phyloP scores from a whole-genome alignment of 768 basidiomycete species.

The Trametes cinnabarina region DNA sequence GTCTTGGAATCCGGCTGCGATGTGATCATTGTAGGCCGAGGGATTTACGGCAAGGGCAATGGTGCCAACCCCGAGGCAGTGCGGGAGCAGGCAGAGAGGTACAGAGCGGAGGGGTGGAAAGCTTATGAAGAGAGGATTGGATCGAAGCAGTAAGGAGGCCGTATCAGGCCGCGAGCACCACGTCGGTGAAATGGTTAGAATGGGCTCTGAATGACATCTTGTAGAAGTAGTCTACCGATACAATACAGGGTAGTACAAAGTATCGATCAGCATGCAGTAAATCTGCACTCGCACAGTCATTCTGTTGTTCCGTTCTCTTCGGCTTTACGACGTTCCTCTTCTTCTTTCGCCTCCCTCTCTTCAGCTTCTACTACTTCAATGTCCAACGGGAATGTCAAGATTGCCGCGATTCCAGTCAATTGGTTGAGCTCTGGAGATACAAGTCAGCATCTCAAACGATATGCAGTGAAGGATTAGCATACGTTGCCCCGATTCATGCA shows the following conservation, averaged over 20 bases:
- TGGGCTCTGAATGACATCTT: not conserved
- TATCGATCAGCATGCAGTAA: not conserved
- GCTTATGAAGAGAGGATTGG: constrained; percentile 54
- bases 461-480: constrained; percentile 4
- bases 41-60: constrained; percentile 74
- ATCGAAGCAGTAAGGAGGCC: not conserved
- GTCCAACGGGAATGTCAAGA: constrained; percentile 93
- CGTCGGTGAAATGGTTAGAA: not conserved
- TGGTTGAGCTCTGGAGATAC: constrained; percentile 81
- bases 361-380: constrained; percentile 93
- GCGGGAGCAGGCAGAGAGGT: constrained; percentile 75
- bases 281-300: not conserved
- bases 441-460: not conserved
- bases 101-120: constrained; percentile 83
- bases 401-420: constrained; percentile 91
- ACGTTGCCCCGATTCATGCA: constrained; percentile 99
- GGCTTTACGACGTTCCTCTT: constrained; percentile 31
- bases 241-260: not conserved
- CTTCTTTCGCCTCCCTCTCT: constrained; percentile 70
- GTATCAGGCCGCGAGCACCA: no score
- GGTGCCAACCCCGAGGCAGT: constrained; percentile 47
- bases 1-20: constrained; percentile 82
- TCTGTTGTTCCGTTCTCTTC: constrained; percentile 16
- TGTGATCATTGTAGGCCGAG: constrained; percentile 95
- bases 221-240: constrained; percentile 15